These are phyloP conservation scores for Glaciozyma martinii DNA, from an alignment of 768 basidiomycete species.

Conservation along the genomic window DNA sequence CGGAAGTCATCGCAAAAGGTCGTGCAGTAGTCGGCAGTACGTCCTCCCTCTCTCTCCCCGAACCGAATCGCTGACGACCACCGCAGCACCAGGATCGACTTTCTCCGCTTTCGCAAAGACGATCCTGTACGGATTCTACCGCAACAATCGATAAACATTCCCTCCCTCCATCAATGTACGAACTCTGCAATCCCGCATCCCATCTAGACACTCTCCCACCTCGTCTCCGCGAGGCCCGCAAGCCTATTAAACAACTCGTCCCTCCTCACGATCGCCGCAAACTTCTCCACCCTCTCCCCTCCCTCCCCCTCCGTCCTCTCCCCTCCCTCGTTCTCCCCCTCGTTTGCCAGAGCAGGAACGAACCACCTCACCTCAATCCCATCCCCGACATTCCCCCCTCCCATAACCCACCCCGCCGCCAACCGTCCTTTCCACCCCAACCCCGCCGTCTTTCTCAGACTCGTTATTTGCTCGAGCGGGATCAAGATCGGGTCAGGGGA, in stretches of 20 bases:
- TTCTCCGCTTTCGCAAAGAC: too few species aligned
- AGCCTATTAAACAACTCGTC: constrained; percentile 5
- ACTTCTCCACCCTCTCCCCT: neutral
- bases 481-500: neutral
- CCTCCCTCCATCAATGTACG: too few species aligned
- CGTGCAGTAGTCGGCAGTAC: too few species aligned
- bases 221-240: neutral
- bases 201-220: neutral
- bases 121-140: too few species aligned
- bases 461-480: neutral
- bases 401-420: neutral
- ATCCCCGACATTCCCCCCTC: neutral
- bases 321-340: neutral
- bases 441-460: neutral
- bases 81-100: too few species aligned
- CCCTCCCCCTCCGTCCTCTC: neutral
- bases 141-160: too few species aligned
- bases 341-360: too few species aligned
- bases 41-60: too few species aligned
- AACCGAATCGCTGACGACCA: too few species aligned
- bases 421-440: neutral
- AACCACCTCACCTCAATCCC: neutral
- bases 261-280: neutral
- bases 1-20: too few species aligned
- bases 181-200: neutral